These are phyloP conservation scores for Colletotrichum sp. DNA, from an alignment of 2,329 filamentous ascomycete species.

Conservation along the genomic window DNA sequence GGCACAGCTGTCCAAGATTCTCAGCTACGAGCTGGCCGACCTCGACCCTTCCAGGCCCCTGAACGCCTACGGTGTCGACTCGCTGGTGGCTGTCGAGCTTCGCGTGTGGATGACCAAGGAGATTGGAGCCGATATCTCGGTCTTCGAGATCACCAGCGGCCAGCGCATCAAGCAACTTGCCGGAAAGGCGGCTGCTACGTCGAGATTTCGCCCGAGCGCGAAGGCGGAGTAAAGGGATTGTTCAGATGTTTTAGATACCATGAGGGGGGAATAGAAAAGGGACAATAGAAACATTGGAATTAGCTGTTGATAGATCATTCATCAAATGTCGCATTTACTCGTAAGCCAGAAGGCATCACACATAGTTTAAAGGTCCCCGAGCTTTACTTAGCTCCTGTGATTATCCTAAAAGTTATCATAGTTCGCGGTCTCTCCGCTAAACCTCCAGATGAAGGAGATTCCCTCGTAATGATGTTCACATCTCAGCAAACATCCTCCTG, in stretches of 20 bases:
- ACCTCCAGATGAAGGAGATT: not conserved
- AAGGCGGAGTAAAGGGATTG: not conserved
- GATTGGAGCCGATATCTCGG: slow-evolving; percentile 25
- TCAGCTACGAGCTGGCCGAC: slow-evolving; percentile 21
- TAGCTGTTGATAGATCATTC: not conserved
- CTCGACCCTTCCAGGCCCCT: slow-evolving; percentile 24
- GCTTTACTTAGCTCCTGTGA: fast-evolving
- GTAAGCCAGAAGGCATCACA: not conserved
- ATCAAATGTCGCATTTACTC: not conserved
- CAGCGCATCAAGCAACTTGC: slow-evolving; percentile 11
- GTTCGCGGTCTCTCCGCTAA: not conserved
- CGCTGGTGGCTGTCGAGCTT: slow-evolving; percentile 28
- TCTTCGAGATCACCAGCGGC: slow-evolving; percentile 25
- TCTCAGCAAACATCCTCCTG: not conserved
- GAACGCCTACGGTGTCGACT: slow-evolving; percentile 27
- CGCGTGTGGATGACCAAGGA: slow-evolving; percentile 28
- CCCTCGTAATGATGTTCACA: not conserved
- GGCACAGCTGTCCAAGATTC: slow-evolving; percentile 10
- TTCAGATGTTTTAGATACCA: not conserved
- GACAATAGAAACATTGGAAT: not conserved
- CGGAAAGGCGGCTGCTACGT: not conserved
- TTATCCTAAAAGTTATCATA: not conserved
- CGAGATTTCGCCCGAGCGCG: not conserved
- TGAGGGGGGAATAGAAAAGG: not conserved
- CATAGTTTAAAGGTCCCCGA: not conserved